Percentiles rank a stretch among this genome's conserved stretches.
phyloP scores from a whole-genome alignment of 1,284 basidiomycete species.

The Naganishia sp. region DNA sequence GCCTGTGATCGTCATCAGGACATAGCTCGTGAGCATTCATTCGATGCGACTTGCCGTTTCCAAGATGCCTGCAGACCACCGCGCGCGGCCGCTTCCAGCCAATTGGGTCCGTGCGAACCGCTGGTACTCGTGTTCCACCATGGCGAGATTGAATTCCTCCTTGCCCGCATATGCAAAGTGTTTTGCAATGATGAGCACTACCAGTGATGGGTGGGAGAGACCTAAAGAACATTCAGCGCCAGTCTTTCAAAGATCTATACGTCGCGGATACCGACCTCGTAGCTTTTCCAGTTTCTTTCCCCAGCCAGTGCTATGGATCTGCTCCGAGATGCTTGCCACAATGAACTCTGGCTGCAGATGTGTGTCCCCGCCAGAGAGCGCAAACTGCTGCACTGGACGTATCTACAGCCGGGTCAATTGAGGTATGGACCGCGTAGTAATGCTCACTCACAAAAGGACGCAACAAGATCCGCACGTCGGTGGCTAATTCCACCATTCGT shows the following conservation, averaged over 20 bases:
- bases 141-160: slow-evolving; percentile 59
- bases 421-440: slow-evolving; percentile 3
- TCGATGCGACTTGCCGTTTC: slow-evolving; percentile 38
- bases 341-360: slow-evolving; percentile 31
- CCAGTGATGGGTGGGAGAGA: slow-evolving; percentile 50
- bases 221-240: slow-evolving; percentile 31
- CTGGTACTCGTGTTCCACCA: slow-evolving; percentile 53
- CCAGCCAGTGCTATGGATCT: slow-evolving; percentile 37
- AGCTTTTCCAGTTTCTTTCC: slow-evolving; percentile 35
- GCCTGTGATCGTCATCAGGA: slow-evolving; percentile 36
- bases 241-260: not conserved
- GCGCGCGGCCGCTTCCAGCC: slow-evolving; percentile 50
- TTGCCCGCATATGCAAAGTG: slow-evolving; percentile 69
- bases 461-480: slow-evolving; percentile 66
- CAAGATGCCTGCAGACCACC: slow-evolving; percentile 49
- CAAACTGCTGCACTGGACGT: slow-evolving; percentile 30
- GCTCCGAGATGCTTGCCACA: slow-evolving; percentile 28
- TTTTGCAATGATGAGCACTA: slow-evolving; percentile 59
- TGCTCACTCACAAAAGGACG: slow-evolving; percentile 64
- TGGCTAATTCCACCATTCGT: slow-evolving; percentile 67
- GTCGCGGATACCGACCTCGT: slow-evolving; percentile 26
- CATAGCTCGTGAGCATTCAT: not conserved
- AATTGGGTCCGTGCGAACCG: slow-evolving; percentile 51
- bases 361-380: not conserved
- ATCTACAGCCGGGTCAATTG: slow-evolving; percentile 26